phyloP scores from a whole-genome alignment of 768 basidiomycete genomes.

The Lyophyllum semitale region DNA sequence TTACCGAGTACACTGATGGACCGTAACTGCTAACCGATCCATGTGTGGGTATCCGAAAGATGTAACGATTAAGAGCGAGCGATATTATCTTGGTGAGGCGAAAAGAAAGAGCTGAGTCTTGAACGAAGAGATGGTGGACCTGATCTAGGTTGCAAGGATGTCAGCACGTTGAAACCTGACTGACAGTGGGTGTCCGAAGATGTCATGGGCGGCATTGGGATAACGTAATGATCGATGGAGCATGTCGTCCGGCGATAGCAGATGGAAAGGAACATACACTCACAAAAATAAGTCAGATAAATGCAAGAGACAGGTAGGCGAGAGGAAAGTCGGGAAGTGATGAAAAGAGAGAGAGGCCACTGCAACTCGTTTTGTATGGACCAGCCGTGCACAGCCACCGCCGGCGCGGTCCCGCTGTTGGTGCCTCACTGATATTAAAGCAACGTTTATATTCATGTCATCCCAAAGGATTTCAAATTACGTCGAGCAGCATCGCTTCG shows the following conservation, averaged over 20 bases:
- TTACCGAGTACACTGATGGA: conserved; percentile 13
- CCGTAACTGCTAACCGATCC: conserved; percentile 43
- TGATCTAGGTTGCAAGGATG: conserved; percentile 12
- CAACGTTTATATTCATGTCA: not conserved
- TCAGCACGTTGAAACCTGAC: conserved; percentile 1
- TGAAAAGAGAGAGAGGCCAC: conserved; percentile 12
- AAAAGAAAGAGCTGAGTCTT: conserved; percentile 15
- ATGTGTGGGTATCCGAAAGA: conserved; percentile 22
- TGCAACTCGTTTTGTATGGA: conserved; percentile 19
- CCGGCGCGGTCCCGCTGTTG: conserved; percentile 13
- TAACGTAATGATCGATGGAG: conserved; percentile 30
- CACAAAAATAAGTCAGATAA: conserved; percentile 19
- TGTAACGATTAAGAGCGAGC: conserved; percentile 1
- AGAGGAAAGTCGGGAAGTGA: conserved; percentile 17
- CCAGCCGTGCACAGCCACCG: conserved; percentile 21
- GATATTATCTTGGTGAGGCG: not conserved
- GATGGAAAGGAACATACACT: not conserved
- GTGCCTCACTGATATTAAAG: conserved; percentile 12
- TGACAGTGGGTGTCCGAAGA: conserved; percentile 15
- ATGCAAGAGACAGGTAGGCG: conserved; percentile 11
- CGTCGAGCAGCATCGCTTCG: not conserved
- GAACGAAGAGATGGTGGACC: conserved; percentile 13
- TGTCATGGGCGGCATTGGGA: conserved; percentile 1
- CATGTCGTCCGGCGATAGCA: not conserved
- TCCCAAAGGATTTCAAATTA: not conserved